Evolutionary conservation across 257 asterid genomes (phyloP), one percentile per base, ranked within the genome.

Genomic region (Mentha longifolia): DNA sequence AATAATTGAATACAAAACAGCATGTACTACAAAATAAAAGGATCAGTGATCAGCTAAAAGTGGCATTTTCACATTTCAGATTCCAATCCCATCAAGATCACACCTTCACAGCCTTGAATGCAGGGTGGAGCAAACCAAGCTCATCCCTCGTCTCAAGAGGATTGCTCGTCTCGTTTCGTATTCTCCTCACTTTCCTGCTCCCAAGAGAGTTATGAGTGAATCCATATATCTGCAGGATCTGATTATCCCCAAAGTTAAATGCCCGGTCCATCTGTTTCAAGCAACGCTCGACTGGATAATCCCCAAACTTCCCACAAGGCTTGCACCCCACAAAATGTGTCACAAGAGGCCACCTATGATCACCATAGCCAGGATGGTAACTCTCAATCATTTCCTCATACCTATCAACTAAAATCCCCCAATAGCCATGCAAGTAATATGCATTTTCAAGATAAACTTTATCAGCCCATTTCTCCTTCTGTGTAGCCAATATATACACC

Each of bases 271-370:
- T 85, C 62, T 85, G 88, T 30, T 70, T 85, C 82, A 85, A 80
- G 64, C 90, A 85, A 63, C 86, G 80, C 80, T 83, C 90, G 0
- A 83, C 88, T 1, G 88, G 79, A 75, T 85, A 78, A 76, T 85
- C 90, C 4, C 88, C 86, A 1, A 85, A 83, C 54, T 81, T 85
- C 80, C 83, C 84, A 77, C 90, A 85, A 17, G 88, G 90, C 77
- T 85, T 85, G 73, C 90, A 85, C 5, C 90, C 90, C 46, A 85
- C 90, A 69, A 85, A 85, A 71, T 85, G 90, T 33, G 90, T 85
- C 19, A 85, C 86, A 1, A 85, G 76, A 0, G 90, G 90, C 90
- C 90, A 85, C 39, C 90, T 52, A 39, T 85, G 86, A 61, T 83
- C 90, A 0, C 90, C 90, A 9, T 81, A 77, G 0, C 90, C 90